These are phyloP conservation scores for Trichopus zeylanicus DNA, from an alignment of 116 monocot species.

Conservation along the genomic window DNA sequence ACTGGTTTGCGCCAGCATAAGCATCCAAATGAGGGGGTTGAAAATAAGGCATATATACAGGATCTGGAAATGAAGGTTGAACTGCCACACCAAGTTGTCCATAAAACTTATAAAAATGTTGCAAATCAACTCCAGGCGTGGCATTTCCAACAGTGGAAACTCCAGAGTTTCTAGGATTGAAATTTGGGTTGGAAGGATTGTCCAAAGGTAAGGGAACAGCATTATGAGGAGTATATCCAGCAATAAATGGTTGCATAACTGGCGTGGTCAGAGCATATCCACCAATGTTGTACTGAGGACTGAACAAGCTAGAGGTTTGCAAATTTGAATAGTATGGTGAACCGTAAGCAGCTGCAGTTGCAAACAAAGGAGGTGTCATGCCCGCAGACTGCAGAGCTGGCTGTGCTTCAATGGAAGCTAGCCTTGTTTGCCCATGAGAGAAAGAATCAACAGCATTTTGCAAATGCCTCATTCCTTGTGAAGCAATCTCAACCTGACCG, in stretches of 20 bases:
- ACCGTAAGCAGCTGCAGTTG: conserved; percentile 42
- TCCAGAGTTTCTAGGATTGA: conserved; percentile 26
- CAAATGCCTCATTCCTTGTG: conserved; percentile 14
- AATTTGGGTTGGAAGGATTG: conserved; percentile 27
- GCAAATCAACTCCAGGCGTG: conserved; percentile 33
- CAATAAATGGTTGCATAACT: conserved; percentile 36
- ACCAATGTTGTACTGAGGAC: conserved; percentile 36
- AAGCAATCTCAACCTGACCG: conserved; percentile 18
- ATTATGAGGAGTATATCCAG: conserved; percentile 53
- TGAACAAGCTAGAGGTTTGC: conserved; percentile 45
- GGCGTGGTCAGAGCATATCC: conserved; percentile 51
- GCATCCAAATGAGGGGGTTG: conserved; percentile 49
- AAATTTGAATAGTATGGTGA: conserved; percentile 40
- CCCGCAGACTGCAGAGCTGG: conserved; percentile 38
- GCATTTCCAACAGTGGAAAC: conserved; percentile 18
- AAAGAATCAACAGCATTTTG: not conserved
- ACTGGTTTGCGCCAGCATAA: conserved; percentile 35
- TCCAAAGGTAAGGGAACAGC: conserved; percentile 52
- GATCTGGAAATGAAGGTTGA: conserved; percentile 44
- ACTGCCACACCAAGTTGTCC: conserved; percentile 48
- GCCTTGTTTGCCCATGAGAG: conserved; percentile 30
- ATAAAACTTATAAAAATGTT: conserved; percentile 50
- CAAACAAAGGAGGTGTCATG: conserved; percentile 38
- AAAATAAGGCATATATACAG: conserved; percentile 48
- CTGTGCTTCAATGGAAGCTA: conserved; percentile 37